These are phyloP conservation scores for Cercophora samala DNA, from an alignment of 495 filamentous ascomycete genomes.

Conservation along the genomic window DNA sequence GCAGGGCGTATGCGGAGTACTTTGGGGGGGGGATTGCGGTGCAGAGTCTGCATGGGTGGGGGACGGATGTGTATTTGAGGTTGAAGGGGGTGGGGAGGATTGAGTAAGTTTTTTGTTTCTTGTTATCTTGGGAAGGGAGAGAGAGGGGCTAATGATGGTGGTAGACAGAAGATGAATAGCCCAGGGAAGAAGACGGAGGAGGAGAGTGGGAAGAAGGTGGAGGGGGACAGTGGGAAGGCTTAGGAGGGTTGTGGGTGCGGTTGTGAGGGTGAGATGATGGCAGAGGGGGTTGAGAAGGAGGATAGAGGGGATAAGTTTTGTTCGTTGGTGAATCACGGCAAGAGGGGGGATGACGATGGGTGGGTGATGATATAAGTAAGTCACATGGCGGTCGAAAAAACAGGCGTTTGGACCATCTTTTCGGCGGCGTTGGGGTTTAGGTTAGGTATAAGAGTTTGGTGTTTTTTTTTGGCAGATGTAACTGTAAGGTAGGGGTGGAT, in stretches of 20 bases:
- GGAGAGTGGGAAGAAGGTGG: not conserved
- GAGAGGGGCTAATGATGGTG: not conserved
- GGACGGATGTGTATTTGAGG: slow-evolving; percentile 60
- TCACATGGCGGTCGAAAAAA: too few relatives aligned
- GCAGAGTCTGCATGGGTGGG: slow-evolving; percentile 95
- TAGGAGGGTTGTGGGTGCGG: not conserved
- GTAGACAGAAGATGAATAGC: not conserved
- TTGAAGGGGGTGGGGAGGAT: slow-evolving; percentile 81
- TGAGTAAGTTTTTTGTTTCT: slow-evolving; percentile 29
- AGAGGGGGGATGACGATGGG: too few relatives aligned
- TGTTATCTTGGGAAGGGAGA: not conserved
- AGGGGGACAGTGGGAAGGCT: not conserved
- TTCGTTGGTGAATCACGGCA: too few relatives aligned
- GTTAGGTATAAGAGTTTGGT: too few relatives aligned
- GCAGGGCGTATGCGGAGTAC: slow-evolving; percentile 94
- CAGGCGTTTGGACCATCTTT: too few relatives aligned
- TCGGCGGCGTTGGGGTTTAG: too few relatives aligned
- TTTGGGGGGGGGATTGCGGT: slow-evolving; percentile 95
- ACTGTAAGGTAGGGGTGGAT: too few relatives aligned
- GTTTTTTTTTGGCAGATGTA: too few relatives aligned
- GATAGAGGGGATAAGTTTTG: too few relatives aligned
- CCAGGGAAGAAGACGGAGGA: too few relatives aligned
- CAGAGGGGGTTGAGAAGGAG: not conserved
- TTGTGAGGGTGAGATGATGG: not conserved
- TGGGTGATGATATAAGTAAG: too few relatives aligned